Conservation (phyloP, 129 eudicot genomes). For the Flaveria robusta region DNA sequence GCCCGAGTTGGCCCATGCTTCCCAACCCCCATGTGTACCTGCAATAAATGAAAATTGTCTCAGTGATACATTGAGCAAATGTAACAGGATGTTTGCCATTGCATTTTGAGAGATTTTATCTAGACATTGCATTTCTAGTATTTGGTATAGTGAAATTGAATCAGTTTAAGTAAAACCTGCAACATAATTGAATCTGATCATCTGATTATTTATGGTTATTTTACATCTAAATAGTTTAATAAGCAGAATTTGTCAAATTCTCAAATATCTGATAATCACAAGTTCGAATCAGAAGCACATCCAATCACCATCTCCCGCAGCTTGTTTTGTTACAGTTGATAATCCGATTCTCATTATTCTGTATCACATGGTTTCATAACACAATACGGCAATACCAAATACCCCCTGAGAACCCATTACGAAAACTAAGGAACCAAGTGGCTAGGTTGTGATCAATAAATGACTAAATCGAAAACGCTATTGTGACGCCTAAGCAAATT, state of each 20-base stretch:
- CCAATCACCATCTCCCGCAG: not conserved
- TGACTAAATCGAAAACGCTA: constrained; percentile 30
- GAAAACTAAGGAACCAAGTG: not conserved
- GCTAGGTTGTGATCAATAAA: constrained; percentile 16
- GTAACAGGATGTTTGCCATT: not conserved
- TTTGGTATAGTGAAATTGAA: not conserved
- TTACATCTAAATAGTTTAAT: too few species aligned
- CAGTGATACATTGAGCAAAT: not conserved
- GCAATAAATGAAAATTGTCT: constrained; percentile 28
- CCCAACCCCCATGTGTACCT: constrained; percentile 98
- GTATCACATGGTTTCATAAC: not conserved
- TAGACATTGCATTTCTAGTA: not conserved
- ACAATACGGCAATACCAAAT: constrained; percentile 8
- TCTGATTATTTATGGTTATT: too few species aligned
- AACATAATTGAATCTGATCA: too few species aligned
- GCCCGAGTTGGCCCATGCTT: constrained; percentile 96
- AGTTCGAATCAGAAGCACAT: not conserved
- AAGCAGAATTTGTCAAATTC: too few species aligned
- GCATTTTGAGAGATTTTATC: not conserved
- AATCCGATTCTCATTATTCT: not conserved
- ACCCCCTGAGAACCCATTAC: constrained; percentile 6
- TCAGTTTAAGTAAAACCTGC: too few species aligned
- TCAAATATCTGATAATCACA: too few species aligned
- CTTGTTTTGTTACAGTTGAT: not conserved
- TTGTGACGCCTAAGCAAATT: constrained; percentile 34